Evolutionary conservation across 495 filamentous ascomycete species (phyloP), one percentile per base, ranked within the genome.

Genomic region (Neurospora sp.): DNA sequence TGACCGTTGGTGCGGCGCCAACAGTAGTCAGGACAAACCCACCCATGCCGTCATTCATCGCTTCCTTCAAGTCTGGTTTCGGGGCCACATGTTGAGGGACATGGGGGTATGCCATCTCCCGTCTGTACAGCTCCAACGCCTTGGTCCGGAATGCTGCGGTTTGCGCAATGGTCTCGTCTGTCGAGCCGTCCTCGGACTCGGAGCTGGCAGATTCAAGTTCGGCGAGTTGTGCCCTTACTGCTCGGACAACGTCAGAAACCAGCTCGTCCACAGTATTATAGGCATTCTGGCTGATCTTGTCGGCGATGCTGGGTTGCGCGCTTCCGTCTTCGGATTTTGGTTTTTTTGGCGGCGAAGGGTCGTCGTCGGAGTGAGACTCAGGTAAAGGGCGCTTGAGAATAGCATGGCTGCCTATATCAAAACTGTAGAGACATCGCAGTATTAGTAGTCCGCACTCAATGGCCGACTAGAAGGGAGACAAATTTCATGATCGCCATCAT

Each of bases 21-120:
- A 89, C 91, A 2, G 96, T 83, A 0, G 92, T 93, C 74, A 97
- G 82, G 2, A 93, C 90, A 34, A 88, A 80, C 62, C 87, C 87
- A 40, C 86, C 87, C 69, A 70, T 74, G 48, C 70, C 76, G 13
- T 28, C 54, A 74, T 71, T 73, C 54, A 54, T 74, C 39, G 71
- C 73, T 31, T 77, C 74, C 69, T 37, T 74, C 21, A 66, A n/a
- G 6, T 71, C 66, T 10, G 39, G 39, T 28, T 76, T 79, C 39
- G 39, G 54, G n/a, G 69, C 69, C 34, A 71, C 39, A 17, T 76
- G 66, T 1, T 70, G 75, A 15, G 79, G 76, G 17, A 79, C 73
- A 9, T 77, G 75, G 40, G 84, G 81, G 74, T 86, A 83, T 11
- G 81, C 73, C 39, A 82, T 69, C 76, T 85, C 82, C 42, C 81